A percentile compares a stretch with the other conserved stretches of the same genome.
These are phyloP conservation scores for Chlorophyllum brunneum DNA, from an alignment of 768 basidiomycete species.

Conservation along the genomic window DNA sequence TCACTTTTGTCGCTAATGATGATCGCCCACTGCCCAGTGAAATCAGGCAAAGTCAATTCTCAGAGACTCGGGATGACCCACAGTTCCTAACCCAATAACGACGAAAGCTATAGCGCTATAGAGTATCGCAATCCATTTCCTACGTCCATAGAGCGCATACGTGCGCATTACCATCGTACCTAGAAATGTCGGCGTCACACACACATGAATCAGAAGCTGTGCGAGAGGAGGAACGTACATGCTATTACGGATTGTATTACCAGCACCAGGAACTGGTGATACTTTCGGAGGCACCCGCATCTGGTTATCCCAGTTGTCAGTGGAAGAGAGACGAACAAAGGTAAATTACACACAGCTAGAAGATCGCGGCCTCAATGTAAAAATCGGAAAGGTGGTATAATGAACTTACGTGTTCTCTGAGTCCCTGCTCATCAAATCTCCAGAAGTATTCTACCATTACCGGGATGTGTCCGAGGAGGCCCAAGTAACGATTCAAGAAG, in stretches of 20 bases:
- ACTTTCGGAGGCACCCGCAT: slow-evolving; percentile 27
- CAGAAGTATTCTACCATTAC: slow-evolving; percentile 32
- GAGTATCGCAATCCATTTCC: slow-evolving; percentile 17
- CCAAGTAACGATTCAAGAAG: slow-evolving; percentile 38
- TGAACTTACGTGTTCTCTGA: too few relatives aligned
- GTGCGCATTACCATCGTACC: slow-evolving; percentile 37
- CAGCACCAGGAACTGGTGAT: slow-evolving; percentile 33
- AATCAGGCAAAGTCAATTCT: background rate
- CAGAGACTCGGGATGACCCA: slow-evolving; percentile 20
- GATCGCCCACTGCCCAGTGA: background rate
- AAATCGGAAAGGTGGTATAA: too few relatives aligned
- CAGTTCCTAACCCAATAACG: slow-evolving; percentile 18
- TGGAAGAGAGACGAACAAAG: background rate
- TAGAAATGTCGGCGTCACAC: background rate
- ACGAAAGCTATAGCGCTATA: slow-evolving; percentile 22
- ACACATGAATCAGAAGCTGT: background rate
- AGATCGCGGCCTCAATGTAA: too few relatives aligned
- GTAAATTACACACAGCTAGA: too few relatives aligned
- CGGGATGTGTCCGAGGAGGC: slow-evolving; percentile 34
- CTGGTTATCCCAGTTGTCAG: slow-evolving; percentile 18
- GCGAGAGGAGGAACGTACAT: slow-evolving; percentile 19
- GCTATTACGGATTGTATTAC: slow-evolving; percentile 31
- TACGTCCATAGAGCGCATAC: slow-evolving; percentile 39
- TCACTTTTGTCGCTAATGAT: background rate
- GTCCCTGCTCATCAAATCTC: slow-evolving; percentile 14